phyloP scores from a whole-genome alignment of 805 yeast species.

The Metschnikowia vanudenii region DNA sequence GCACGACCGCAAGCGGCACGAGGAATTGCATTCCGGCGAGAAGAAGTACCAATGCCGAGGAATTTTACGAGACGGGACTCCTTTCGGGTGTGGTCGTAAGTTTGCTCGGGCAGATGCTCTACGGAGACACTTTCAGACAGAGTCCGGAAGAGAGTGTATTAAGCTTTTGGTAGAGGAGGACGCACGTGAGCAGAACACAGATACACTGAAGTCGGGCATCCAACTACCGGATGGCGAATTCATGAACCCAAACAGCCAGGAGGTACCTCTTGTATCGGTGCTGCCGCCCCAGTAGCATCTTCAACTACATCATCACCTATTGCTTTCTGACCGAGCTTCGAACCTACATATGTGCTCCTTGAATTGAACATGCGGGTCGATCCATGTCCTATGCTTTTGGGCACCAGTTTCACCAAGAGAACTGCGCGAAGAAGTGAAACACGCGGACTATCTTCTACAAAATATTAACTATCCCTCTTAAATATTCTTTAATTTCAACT shows the following conservation, averaged over 20 bases:
- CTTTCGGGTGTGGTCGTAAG: slow-evolving; percentile 46
- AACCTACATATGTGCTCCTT: no score
- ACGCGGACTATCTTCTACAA: no score
- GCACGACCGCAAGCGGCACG: slow-evolving; percentile 46
- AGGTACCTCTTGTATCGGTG: slow-evolving; percentile 36
- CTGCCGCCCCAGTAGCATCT: slow-evolving; percentile 33
- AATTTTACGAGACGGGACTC: slow-evolving; percentile 48
- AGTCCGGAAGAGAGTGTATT: slow-evolving; percentile 46
- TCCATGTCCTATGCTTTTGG: no score
- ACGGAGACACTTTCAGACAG: slow-evolving; percentile 46
- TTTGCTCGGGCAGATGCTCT: slow-evolving; percentile 49
- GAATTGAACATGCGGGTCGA: no score
- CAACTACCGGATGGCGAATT: slow-evolving; percentile 23
- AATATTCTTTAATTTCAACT: no score
- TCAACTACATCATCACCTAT: no score
- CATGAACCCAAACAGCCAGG: slow-evolving; percentile 14
- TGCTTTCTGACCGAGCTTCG: no score
- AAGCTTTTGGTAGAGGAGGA: slow-evolving; percentile 42
- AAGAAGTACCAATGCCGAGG: slow-evolving; percentile 75
- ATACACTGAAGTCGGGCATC: slow-evolving; percentile 14
- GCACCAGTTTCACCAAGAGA: no score
- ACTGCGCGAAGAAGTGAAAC: no score
- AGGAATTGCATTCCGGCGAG: slow-evolving; percentile 68
- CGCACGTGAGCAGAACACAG: slow-evolving; percentile 26
- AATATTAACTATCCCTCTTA: no score